These are phyloP conservation scores for Scalesia atractyloides DNA, from an alignment of 129 eudicot species.

Conservation along the genomic window DNA sequence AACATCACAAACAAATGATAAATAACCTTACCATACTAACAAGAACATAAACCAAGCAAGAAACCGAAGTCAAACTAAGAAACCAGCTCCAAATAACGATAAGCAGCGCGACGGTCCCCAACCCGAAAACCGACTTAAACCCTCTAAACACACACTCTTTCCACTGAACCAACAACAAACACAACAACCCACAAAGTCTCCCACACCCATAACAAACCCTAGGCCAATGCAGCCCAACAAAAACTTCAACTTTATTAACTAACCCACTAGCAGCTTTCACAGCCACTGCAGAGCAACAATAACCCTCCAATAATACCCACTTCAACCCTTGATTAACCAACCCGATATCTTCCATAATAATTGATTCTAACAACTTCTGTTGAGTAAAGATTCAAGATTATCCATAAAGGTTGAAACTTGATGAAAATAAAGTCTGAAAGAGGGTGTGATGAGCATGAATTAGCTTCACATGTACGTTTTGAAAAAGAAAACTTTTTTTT, in stretches of 20 bases:
- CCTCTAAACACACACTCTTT: conserved; percentile 59
- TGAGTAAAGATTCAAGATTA: background rate
- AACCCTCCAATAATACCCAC: conserved; percentile 68
- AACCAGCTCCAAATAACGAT: conserved; percentile 92
- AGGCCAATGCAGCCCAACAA: conserved; percentile 76
- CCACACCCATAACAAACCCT: conserved; percentile 66
- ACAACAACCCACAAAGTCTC: conserved; percentile 42
- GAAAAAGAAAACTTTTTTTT: conserved; percentile 11
- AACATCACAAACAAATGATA: background rate
- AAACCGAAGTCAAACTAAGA: conserved; percentile 78
- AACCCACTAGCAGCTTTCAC: conserved; percentile 35
- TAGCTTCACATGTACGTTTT: conserved; percentile 29
- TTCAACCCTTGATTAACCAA: conserved; percentile 74
- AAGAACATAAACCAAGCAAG: conserved; percentile 75
- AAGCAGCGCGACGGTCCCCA: conserved; percentile 73
- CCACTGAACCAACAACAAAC: conserved; percentile 53
- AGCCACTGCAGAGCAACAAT: conserved; percentile 45
- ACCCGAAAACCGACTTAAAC: conserved; percentile 47
- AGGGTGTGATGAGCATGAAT: conserved; percentile 19
- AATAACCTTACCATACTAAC: conserved; percentile 67
- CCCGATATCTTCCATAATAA: conserved; percentile 83
- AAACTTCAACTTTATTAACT: conserved; percentile 51
- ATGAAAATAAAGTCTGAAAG: background rate
- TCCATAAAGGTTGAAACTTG: background rate
- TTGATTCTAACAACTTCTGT: no score